Base-by-base conservation (phyloP, 345 rosid genomes). In the Brassica cretica region DNA sequence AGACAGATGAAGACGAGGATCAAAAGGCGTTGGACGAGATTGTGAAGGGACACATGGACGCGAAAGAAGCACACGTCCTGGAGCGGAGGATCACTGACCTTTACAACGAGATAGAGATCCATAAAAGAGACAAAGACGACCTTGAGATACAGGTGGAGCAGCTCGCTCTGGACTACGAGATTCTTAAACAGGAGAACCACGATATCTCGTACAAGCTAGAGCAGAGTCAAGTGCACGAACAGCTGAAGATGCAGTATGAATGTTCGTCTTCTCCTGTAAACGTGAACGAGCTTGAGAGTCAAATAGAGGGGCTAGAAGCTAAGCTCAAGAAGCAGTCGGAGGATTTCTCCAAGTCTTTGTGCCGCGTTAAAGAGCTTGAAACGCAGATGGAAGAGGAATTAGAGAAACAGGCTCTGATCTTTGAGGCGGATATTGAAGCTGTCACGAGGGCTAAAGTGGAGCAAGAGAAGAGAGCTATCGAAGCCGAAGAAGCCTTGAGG, bases 391-490 rank as follows among this genome's bases (percentile, higher is more conserved):
- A 86, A 76, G 85, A 80, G 71, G 97, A 90, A 74, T 6, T 87
- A 69, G 92, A 90, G 73, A 82, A 75, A 82, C 99, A 83, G 72
- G 83, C 85, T 49, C 87, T 77, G 66, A 81, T 76, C 5, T 93
- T 89, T 87, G 91, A 93, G 79, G 90, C 79, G 60, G 97, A 91
- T 70, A 84, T 96, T 30, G 92, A 85, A 70, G 87, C 83, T 60
- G 46, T 87, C 76, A 89, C 84, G 33, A 70, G 8, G 21, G 89
- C 82, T 81, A 96, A 85, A 84, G 80, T 84, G 6, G 86, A 86
- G 79, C 88, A 88, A 82, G 97, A 96, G 76, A 88, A 91, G 68
- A 88, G 93, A 80, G 97, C 98, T 74, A 93, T 91, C 35, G 65
- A 75, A 74, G 94, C 98, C 5, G 99, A 96, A 85, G 98, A 93